Percentiles rank a stretch among this genome's conserved stretches.
These are phyloP conservation scores for Athelia psychrophila DNA, from an alignment of 1,284 basidiomycete genomes.

Conservation along the genomic window DNA sequence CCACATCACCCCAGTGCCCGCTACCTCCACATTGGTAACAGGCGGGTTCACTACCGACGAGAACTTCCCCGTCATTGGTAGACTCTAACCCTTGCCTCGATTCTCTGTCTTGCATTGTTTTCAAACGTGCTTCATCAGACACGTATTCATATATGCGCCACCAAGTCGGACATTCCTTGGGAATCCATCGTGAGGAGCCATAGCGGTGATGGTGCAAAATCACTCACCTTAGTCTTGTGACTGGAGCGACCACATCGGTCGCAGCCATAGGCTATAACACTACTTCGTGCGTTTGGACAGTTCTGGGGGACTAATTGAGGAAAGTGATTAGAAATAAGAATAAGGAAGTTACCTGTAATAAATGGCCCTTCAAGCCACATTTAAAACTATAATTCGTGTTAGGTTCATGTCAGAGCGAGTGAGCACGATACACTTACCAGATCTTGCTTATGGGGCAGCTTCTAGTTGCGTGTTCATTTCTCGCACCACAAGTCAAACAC, in stretches of 20 bases:
- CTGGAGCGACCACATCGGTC: conserved; percentile 69
- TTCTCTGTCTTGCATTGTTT: conserved; percentile 47
- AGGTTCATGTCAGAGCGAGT: not conserved
- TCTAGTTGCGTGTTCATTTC: conserved; percentile 80
- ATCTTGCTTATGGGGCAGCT: conserved; percentile 84
- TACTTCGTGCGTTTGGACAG: conserved; percentile 66
- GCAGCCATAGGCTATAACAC: conserved; percentile 54
- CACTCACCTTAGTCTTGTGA: conserved; percentile 69
- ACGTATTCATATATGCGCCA: conserved; percentile 89
- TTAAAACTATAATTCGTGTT: conserved; percentile 39
- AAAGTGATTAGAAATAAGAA: no score
- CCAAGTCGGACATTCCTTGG: conserved; percentile 80
- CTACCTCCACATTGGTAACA: conserved; percentile 85
- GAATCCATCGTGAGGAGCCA: conserved; percentile 1
- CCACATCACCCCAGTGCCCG: conserved; percentile 87
- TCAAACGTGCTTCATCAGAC: conserved; percentile 48
- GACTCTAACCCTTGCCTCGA: conserved; percentile 45
- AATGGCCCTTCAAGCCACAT: conserved; percentile 87
- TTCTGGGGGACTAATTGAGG: conserved; percentile 40
- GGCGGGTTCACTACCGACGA: conserved; percentile 71
- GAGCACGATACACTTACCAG: conserved; percentile 35
- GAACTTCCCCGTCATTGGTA: conserved; percentile 77
- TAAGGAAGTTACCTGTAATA: conserved; percentile 62
- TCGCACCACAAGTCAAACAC: conserved; percentile 87
- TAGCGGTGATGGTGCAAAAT: not conserved